These are phyloP conservation scores for Dipteronia sinensis DNA, from an alignment of 345 rosid species.

Conservation along the genomic window DNA sequence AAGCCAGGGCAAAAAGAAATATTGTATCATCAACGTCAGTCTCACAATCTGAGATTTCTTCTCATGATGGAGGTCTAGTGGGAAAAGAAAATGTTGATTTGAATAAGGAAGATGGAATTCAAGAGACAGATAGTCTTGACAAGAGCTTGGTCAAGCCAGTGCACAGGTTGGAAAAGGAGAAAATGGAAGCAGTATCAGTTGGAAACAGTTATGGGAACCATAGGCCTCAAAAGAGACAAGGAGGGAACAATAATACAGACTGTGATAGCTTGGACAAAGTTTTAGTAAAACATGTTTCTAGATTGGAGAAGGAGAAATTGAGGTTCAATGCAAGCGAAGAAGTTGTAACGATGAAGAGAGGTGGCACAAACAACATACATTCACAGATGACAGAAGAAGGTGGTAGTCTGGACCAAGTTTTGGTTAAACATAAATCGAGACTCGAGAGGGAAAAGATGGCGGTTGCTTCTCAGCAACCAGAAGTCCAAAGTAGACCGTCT, in stretches of 20 bases:
- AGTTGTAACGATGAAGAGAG: constrained; percentile 39
- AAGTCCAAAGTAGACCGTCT: constrained; percentile 29
- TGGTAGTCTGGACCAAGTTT: constrained; percentile 50
- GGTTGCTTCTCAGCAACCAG: constrained; percentile 26
- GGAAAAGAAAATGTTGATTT: constrained; percentile 65
- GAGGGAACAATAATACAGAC: constrained; percentile 29
- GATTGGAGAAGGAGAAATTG: constrained; percentile 71
- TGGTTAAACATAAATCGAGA: constrained; percentile 60
- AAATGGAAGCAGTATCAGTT: constrained; percentile 34
- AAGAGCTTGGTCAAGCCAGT: constrained; percentile 61
- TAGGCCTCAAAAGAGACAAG: constrained; percentile 39
- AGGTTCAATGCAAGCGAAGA: constrained; percentile 36
- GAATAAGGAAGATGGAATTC: constrained; percentile 31
- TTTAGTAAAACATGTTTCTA: constrained; percentile 76
- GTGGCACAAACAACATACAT: constrained; percentile 25
- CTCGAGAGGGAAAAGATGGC: constrained; percentile 65
- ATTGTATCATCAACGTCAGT: background rate
- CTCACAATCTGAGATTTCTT: constrained; percentile 15
- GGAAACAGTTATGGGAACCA: constrained; percentile 37
- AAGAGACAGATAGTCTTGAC: constrained; percentile 48
- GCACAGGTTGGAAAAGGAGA: constrained; percentile 57
- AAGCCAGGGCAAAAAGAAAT: constrained; percentile 60
- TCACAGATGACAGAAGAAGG: constrained; percentile 38
- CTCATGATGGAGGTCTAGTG: constrained; percentile 10
- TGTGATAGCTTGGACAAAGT: constrained; percentile 76